phyloP scores from a whole-genome alignment of 371 early-diverging fungal genomes.

The Funneliformis caledonium region DNA sequence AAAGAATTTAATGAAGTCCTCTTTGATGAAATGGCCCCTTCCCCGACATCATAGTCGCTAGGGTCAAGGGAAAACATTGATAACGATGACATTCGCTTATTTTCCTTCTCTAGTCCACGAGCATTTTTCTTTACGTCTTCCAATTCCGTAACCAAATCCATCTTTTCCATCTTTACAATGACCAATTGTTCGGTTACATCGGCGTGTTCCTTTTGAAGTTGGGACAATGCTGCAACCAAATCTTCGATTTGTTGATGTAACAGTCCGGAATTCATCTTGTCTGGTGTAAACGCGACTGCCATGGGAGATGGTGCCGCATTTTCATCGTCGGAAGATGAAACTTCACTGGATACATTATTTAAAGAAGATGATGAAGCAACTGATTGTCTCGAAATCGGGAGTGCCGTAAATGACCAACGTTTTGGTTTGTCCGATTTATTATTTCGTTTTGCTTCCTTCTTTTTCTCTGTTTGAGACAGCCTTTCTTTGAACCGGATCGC shows the following conservation, averaged over 20 bases:
- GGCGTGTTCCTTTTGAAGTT: slow-evolving; percentile 59
- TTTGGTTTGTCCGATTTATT: slow-evolving; percentile 47
- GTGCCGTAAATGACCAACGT: slow-evolving; percentile 44
- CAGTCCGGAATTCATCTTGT: slow-evolving; percentile 7
- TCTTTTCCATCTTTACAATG: slow-evolving; percentile 59
- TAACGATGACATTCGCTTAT: slow-evolving; percentile 42
- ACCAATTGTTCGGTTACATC: slow-evolving; percentile 62
- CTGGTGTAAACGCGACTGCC: not conserved
- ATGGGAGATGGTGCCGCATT: not conserved
- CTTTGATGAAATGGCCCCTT: slow-evolving; percentile 39
- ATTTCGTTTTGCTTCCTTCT: slow-evolving; percentile 45
- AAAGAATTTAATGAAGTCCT: slow-evolving; percentile 37
- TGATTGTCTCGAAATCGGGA: slow-evolving; percentile 40
- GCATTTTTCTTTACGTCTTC: slow-evolving; percentile 44
- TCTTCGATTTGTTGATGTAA: slow-evolving; percentile 68
- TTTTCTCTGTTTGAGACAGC: slow-evolving; percentile 40
- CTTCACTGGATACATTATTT: not conserved
- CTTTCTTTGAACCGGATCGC: slow-evolving; percentile 58
- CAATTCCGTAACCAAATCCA: slow-evolving; percentile 52
- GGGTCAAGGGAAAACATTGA: slow-evolving; percentile 43
- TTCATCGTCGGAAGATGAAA: not conserved
- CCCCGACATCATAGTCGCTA: slow-evolving; percentile 41
- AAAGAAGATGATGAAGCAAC: not conserved
- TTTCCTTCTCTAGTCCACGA: slow-evolving; percentile 45
- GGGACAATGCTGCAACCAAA: slow-evolving; percentile 58